A percentile compares a stretch with the other conserved stretches of the same genome.
Conservation (phyloP, 2,329 filamentous ascomycete genomes). For the Penicillium decumbens region DNA sequence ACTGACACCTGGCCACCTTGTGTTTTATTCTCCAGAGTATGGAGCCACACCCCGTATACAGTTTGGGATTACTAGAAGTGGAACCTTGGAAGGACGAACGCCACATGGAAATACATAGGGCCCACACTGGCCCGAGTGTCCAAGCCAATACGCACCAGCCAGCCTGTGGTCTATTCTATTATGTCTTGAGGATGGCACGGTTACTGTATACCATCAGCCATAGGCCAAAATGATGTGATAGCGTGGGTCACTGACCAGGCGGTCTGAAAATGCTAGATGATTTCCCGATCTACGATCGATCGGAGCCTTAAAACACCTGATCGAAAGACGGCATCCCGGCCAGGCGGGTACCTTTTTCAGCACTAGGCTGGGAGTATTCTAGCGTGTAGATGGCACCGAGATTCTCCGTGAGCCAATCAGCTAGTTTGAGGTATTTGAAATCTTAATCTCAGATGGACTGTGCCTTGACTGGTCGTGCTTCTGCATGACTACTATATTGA, state of each 20-base stretch:
- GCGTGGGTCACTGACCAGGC: background rate
- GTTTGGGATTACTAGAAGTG: no score
- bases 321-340: slow-evolving; percentile 8
- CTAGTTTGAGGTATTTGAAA: background rate
- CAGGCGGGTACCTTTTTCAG: slow-evolving; percentile 15
- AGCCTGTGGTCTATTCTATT: background rate
- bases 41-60: no score
- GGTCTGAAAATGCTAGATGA: background rate
- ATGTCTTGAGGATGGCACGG: background rate
- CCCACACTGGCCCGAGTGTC: background rate
- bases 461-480: background rate
- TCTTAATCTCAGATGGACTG: background rate
- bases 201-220: background rate
- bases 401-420: slow-evolving; percentile 23
- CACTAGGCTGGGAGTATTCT: slow-evolving; percentile 3
- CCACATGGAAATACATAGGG: background rate
- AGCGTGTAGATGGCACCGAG: slow-evolving; percentile 17
- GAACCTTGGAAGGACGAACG: no score
- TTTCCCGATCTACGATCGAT: background rate
- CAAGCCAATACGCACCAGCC: background rate
- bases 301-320: background rate
- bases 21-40: no score
- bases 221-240: background rate
- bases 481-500: background rate
- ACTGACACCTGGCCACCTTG: no score